Evolutionary conservation across 768 basidiomycete species (phyloP).

Genomic region (Lactifluus hygrophoroides): DNA sequence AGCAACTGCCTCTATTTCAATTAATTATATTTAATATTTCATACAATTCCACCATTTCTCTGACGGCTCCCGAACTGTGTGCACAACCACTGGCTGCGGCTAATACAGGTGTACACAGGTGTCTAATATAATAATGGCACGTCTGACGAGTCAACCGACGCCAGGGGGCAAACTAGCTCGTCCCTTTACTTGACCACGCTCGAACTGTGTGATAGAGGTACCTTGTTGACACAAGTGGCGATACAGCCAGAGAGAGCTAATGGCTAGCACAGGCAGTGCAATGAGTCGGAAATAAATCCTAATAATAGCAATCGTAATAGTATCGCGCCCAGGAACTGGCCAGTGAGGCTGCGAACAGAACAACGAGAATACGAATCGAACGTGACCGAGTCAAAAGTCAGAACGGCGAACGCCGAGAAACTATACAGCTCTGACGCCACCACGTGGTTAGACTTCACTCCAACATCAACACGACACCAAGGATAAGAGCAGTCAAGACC

Average conservation of each 20-base stretch:
- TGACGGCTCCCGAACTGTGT: too few species aligned
- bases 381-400: neutral
- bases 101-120: neutral
- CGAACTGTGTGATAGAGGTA: neutral
- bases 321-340: neutral
- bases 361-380: neutral
- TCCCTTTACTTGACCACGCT: neutral
- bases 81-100: neutral
- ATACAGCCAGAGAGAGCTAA: neutral
- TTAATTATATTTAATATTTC: neutral
- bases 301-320: neutral
- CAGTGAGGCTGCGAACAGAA: neutral
- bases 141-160: neutral
- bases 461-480: neutral
- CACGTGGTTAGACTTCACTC: neutral
- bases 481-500: slow-evolving; percentile 22
- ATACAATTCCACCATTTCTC: neutral
- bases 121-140: neutral
- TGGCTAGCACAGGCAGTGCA: neutral
- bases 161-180: too few species aligned
- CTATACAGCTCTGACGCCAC: slow-evolving; percentile 27
- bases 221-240: neutral
- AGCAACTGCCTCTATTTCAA: neutral
- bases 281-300: neutral
- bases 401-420: slow-evolving; percentile 20